phyloP scores from a whole-genome alignment of 768 basidiomycete species.

The Lactarius psammicola region DNA sequence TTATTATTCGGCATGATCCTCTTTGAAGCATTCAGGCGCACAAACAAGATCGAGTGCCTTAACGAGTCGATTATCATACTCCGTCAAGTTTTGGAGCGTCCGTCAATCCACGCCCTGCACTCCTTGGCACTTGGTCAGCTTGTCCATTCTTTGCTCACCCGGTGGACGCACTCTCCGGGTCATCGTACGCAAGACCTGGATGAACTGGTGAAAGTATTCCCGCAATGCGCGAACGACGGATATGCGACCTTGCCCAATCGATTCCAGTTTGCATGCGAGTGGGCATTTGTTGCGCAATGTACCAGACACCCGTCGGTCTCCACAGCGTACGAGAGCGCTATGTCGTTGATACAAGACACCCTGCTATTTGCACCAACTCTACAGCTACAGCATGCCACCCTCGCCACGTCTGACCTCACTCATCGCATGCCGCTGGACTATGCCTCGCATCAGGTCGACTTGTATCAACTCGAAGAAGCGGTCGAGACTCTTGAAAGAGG shows the following conservation, averaged over 20 bases:
- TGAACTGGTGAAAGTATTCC: too few relatives aligned
- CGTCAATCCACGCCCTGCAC: too few relatives aligned
- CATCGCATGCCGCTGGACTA: neutral
- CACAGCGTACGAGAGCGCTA: neutral
- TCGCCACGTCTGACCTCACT: neutral
- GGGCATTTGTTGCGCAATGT: neutral
- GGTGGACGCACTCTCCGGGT: too few relatives aligned
- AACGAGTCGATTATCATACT: too few relatives aligned
- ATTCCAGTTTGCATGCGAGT: neutral
- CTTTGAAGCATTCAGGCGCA: too few relatives aligned
- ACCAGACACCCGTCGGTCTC: neutral
- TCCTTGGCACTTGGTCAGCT: too few relatives aligned
- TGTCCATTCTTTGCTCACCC: too few relatives aligned
- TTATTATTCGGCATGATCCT: too few relatives aligned
- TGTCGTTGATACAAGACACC: neutral
- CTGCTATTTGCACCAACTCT: neutral
- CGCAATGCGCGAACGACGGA: too few relatives aligned
- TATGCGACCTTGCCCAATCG: neutral
- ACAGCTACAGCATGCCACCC: neutral
- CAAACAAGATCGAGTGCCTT: too few relatives aligned
- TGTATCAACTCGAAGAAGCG: neutral
- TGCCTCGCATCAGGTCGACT: neutral
- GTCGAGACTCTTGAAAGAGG: neutral
- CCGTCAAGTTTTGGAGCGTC: too few relatives aligned
- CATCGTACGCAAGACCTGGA: too few relatives aligned